Evolutionary conservation across 2,329 filamentous ascomycete species (phyloP).

Genomic region (Ophiostoma ips): DNA sequence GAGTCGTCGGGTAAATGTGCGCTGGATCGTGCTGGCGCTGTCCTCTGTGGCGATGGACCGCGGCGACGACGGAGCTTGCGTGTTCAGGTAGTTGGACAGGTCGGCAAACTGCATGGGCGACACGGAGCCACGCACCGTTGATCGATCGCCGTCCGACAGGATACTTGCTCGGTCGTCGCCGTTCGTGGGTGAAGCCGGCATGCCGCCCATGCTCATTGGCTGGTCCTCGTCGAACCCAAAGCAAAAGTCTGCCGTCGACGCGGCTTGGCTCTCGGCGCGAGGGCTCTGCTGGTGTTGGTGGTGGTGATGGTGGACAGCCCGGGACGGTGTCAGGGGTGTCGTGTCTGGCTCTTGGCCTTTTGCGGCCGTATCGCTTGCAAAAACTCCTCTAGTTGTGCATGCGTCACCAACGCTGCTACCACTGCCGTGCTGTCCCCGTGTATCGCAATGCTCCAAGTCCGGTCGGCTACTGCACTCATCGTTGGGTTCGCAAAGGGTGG

Average conservation of each 20-base stretch:
- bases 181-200: background rate
- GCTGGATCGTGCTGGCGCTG: background rate
- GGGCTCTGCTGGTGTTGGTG: background rate
- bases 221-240: background rate
- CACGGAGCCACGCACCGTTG: slow-evolving; percentile 4
- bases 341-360: slow-evolving; percentile 28
- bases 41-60: background rate
- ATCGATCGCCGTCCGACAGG: slow-evolving; percentile 6
- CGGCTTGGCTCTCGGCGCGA: background rate
- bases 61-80: background rate
- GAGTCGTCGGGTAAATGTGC: background rate
- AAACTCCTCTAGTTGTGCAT: slow-evolving; percentile 3
- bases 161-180: background rate
- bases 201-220: background rate
- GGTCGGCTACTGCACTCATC: background rate
- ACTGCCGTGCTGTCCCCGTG: background rate
- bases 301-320: background rate
- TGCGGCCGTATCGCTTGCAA: slow-evolving; percentile 31
- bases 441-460: slow-evolving; percentile 1
- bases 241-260: background rate
- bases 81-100: slow-evolving; percentile 25
- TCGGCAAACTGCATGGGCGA: slow-evolving; percentile 16
- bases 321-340: background rate
- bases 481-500: too few relatives aligned
- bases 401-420: background rate